Evolutionary conservation across 208 protist genomes (phyloP), one percentile per base, ranked within the genome.

Genomic region (Crithidia sp.): DNA sequence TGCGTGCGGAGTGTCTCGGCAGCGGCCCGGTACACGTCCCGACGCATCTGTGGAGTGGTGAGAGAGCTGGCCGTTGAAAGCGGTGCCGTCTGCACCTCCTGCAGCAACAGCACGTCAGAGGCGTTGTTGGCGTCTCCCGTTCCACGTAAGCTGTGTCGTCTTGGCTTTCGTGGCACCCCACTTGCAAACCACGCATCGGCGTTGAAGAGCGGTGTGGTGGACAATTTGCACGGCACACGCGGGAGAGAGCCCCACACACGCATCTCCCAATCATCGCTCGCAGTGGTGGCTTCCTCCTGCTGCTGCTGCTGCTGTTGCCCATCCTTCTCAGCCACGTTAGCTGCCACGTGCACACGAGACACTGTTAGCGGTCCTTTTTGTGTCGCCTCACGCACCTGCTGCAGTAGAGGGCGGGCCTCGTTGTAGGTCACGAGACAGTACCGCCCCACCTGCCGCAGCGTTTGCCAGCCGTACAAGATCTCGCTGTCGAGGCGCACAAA

Each of bases 391-490:
- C 28, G 28, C 28, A 56, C 39, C 54, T 37, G 12, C 0, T 10
- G 64, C 44, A 77, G 49, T 13, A 71, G 12, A 0, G 56, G 64
- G 17, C 64, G 62, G 8, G 56, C 71, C 56, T 77, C 63, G n/a
- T 53, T 13, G 49, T 77, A 77, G 5, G 71, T 64, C 37, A 71
- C 17, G n/a, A 59, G 5, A 40, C 71, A 77, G 64, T 71, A 71
- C 40, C n/a, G 40, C n/a, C 64, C 64, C 8, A 53, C 10, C 56
- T 62, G 55, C 12, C 71, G 71, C 36, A 71, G 55, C 40, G 62
- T 37, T 41, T 77, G 66, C 71, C 71, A 77, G 7, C 71, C 71
- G 40, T 71, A 77, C 13, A 77, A 5, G 28, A 71, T 44, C 49
- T 71, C 56, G 2, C 63, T 55, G 59, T 52, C 50, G 2, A 77